phyloP scores from a whole-genome alignment of 169 alveolate genomes.

The Cystoisospora suis region DNA sequence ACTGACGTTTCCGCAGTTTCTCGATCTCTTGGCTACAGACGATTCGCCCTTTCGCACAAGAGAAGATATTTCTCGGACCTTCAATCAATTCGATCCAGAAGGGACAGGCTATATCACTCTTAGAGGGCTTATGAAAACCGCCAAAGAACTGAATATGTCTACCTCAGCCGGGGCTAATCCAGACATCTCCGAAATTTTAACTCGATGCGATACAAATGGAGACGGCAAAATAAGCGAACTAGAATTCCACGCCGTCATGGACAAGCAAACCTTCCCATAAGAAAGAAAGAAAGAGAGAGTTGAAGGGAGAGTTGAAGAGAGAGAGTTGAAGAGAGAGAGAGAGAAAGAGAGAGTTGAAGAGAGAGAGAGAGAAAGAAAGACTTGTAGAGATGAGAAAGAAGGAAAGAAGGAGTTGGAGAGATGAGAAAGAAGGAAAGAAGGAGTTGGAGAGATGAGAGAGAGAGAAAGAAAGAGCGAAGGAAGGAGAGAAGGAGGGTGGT shows the following conservation, averaged over 20 bases:
- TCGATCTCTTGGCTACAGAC: conserved; percentile 8
- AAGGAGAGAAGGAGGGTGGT: neutral
- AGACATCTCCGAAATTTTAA: neutral
- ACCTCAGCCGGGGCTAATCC: neutral
- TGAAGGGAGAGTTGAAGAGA: neutral
- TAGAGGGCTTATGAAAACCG: neutral
- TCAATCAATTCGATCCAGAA: conserved; percentile 7
- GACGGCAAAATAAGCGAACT: conserved; percentile 3
- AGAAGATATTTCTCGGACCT: conserved; percentile 3
- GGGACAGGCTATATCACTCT: neutral
- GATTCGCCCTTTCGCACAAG: conserved; percentile 5
- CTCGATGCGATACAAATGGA: neutral
- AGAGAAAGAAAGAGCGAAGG: too few species aligned
- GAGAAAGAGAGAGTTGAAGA: neutral
- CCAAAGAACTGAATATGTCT: conserved; percentile 2
- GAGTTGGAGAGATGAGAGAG: neutral
- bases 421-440: neutral
- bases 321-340: neutral
- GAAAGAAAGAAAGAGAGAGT: neutral
- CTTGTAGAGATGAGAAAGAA: neutral
- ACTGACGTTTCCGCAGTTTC: neutral
- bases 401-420: neutral
- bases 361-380: too few species aligned
- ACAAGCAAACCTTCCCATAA: conserved; percentile 25
- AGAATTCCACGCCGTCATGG: conserved; percentile 2